Evolutionary conservation across 129 eudicot species (phyloP).

Genomic region (Tagetes erecta): DNA sequence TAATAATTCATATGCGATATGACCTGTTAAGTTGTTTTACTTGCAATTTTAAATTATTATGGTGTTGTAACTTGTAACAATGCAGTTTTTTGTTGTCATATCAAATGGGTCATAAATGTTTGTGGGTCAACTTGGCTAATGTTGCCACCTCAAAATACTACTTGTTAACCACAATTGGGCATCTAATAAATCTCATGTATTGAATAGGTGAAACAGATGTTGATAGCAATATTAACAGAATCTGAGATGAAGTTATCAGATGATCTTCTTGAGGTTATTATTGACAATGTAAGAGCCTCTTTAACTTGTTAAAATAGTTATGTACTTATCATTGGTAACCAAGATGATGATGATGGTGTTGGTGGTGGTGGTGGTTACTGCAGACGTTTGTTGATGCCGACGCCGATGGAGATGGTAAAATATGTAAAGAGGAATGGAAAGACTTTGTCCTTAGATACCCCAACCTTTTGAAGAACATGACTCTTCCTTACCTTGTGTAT

Average conservation of each 20-base stretch:
- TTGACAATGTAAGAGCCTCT: conserved; percentile 65
- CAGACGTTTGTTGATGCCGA: conserved; percentile 88
- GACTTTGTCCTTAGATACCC: conserved; percentile 57
- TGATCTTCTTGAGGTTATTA: conserved; percentile 74
- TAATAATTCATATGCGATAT: background rate
- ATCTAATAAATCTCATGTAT: background rate
- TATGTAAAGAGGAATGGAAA: conserved; percentile 74
- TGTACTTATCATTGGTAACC: background rate
- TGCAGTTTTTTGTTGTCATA: background rate
- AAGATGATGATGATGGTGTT: background rate
- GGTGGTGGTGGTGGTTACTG: conserved; percentile 1
- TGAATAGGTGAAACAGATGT: conserved; percentile 87
- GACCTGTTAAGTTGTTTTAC: background rate
- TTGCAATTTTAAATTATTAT: background rate
- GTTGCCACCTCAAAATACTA: conserved; percentile 5
- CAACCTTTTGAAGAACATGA: conserved; percentile 74
- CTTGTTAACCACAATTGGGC: background rate
- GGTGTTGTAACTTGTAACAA: background rate
- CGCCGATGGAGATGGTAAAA: conserved; percentile 71
- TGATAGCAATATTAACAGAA: conserved; percentile 76
- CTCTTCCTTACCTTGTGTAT: conserved; percentile 75
- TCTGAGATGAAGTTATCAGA: conserved; percentile 76
- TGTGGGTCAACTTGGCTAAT: background rate
- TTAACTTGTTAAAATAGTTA: background rate
- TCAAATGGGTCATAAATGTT: background rate